A percentile compares a stretch with the other conserved stretches of the same genome.
Conservation (phyloP, 2,329 filamentous ascomycete genomes). For the Moelleriella libera region DNA sequence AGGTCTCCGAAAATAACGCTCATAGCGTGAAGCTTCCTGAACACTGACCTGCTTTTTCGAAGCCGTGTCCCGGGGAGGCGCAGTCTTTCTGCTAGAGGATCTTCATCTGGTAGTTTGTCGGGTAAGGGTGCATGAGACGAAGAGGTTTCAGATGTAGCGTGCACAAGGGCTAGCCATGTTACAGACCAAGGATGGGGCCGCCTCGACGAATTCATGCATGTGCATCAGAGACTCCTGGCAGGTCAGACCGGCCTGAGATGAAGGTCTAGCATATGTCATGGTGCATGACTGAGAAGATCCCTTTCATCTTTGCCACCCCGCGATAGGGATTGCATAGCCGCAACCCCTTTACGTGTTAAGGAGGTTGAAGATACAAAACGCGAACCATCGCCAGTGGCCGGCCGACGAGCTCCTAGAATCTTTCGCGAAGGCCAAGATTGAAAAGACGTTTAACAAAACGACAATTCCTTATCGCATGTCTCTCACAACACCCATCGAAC, state of each 20-base stretch:
- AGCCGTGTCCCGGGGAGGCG: not conserved
- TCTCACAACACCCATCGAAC: no score
- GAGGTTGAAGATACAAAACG: not conserved
- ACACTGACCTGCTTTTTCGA: not conserved
- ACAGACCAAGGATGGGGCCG: not conserved
- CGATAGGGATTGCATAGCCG: not conserved
- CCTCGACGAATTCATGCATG: not conserved
- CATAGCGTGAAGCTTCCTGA: not conserved
- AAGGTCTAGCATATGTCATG: not conserved
- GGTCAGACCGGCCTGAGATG: not conserved
- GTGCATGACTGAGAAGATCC: not conserved
- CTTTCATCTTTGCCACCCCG: not conserved
- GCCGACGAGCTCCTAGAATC: not conserved
- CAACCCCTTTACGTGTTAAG: not conserved
- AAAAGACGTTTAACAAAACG: no score
- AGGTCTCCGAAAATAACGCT: not conserved
- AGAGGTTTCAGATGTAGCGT: conserved; percentile 1
- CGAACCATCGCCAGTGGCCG: not conserved
- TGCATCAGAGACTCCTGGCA: not conserved
- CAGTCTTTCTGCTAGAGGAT: not conserved
- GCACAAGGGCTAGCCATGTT: not conserved
- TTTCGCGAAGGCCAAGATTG: no score
- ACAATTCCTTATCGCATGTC: no score
- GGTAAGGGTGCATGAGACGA: not conserved
- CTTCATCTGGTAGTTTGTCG: not conserved